Evolutionary conservation across 2,329 filamentous ascomycete species (phyloP), one percentile per base, ranked within the genome.

Genomic region (Cladophialophora yegresii): DNA sequence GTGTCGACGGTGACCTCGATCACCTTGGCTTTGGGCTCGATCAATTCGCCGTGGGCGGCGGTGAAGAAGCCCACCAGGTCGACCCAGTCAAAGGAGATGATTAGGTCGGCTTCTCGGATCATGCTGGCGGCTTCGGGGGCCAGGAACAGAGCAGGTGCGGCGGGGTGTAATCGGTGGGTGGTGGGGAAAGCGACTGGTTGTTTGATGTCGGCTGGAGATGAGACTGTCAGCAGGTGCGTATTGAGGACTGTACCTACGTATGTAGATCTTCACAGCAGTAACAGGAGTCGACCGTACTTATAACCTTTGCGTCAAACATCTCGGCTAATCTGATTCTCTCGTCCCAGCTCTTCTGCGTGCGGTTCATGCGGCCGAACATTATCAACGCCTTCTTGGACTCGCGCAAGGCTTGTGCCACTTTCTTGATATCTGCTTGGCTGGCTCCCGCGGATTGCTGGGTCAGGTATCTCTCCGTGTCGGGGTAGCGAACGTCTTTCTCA

Each of bases 61-160:
- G 54, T 57, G 22, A 57, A 57, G 20, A 57, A 57, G 22, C 54
- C 54, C 12, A 36, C 54, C 4, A 57, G 54, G 36, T 57, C 54
- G 26, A 57, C 54, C 54, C 54, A 57, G 54, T 57, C 54, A 33
- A 57, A 57, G 12, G 54, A 57, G 26, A 57, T 57, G 23, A 57
- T 45, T 23, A 57, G 23, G 7, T 57, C 54, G 9, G 54, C 54
- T 23, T 57, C 54, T 47, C 36, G 36, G 13, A 57, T 57, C 54
- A 57, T 30, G 8, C 40, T 45, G 36, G 54, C 10, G 36, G 23
- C 33, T 2, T 57, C 54, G 4, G 54, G 54, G 16, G 54, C 54
- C 23, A 57, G 9, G 36, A 57, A 57, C 12, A 57, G 54, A 9
- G 54, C 54, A 30, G 54, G 54, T 2, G 54, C 9, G 26, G 54